Evolutionary conservation across 805 yeast species (phyloP), one percentile per base, ranked within the genome.

Genomic region (Ogataea ganodermae): DNA sequence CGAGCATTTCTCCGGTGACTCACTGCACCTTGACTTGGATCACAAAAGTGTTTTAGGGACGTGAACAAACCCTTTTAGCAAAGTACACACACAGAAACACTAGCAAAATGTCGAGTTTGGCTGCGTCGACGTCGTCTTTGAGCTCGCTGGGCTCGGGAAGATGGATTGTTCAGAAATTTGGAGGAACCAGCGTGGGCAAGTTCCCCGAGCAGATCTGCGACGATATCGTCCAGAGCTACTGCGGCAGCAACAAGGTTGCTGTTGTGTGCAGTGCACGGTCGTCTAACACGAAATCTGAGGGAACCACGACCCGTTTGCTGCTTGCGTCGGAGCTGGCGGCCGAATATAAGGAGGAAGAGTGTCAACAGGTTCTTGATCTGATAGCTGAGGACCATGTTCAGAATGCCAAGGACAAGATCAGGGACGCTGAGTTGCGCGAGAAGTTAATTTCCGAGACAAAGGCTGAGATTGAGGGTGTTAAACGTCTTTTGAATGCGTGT

Each of bases 231-330:
- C 81, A 81, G 60, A 79, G 74, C 20, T 89, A 81, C 63, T 72
- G 82, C 28, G 69, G 76, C 32, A 69, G 71, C 39, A 76, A 75
- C 55, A 76, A 84, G 46, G 96, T 91, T 13, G 97, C 96, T 2
- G 95, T 92, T 20, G 99, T 94, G 2, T 94, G 99, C 67, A 86
- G 96, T 27, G 99, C 99, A 2, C 79, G 99, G 56, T 89, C 97
- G 12, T 83, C 96, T 1, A 78, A 86, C 52, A 86, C 96, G 32
- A 94, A 94, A 64, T 81, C 89, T 18, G 97, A 92, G 66, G 99
- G 99, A 43, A 94, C 99, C 37, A 94, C 99, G 4, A 86, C 96
- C 2, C 72, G 98, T 55, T 74, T 94, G 20, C 68, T 94, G 33
- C 69, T 76, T 35, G 88, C 97, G n/a, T 92, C 97, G 14, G 97